phyloP scores from a whole-genome alignment of 192 early-diverging fungal genomes.

The Pilaira anomala region DNA sequence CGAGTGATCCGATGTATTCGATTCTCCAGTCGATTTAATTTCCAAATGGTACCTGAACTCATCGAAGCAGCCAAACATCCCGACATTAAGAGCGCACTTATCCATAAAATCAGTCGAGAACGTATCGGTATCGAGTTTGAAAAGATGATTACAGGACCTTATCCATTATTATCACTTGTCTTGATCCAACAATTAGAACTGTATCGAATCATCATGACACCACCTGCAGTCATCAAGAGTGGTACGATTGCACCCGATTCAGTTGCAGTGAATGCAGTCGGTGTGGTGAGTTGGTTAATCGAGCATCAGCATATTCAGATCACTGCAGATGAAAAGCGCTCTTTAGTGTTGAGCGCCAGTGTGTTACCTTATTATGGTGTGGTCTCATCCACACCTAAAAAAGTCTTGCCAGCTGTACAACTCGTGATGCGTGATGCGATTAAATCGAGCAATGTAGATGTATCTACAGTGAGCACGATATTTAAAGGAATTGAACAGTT shows the following conservation, averaged over 20 bases:
- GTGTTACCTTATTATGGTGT: conserved; percentile 53
- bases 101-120: conserved; percentile 85
- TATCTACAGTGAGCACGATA: conserved; percentile 37
- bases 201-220: conserved; percentile 45
- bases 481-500: conserved; percentile 30
- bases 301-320: too few species aligned
- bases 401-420: conserved; percentile 39
- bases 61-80: conserved; percentile 50
- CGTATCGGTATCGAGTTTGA: conserved; percentile 89
- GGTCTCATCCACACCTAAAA: conserved; percentile 43
- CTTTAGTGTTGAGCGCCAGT: conserved; percentile 55
- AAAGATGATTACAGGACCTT: conserved; percentile 80
- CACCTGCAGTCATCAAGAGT: conserved; percentile 35
- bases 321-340: conserved; percentile 28
- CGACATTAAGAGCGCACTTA: conserved; percentile 61
- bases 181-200: conserved; percentile 40
- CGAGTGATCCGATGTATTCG: conserved; percentile 91
- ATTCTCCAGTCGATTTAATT: conserved; percentile 91
- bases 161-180: conserved; percentile 35
- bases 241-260: conserved; percentile 27
- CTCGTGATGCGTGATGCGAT: conserved; percentile 59
- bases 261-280: conserved; percentile 37
- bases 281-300: conserved; percentile 44
- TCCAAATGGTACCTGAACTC: conserved; percentile 68
- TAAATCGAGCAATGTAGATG: conserved; percentile 45